Conservation (phyloP, 2,329 filamentous ascomycete genomes). For the Trichoderma atroviride region DNA sequence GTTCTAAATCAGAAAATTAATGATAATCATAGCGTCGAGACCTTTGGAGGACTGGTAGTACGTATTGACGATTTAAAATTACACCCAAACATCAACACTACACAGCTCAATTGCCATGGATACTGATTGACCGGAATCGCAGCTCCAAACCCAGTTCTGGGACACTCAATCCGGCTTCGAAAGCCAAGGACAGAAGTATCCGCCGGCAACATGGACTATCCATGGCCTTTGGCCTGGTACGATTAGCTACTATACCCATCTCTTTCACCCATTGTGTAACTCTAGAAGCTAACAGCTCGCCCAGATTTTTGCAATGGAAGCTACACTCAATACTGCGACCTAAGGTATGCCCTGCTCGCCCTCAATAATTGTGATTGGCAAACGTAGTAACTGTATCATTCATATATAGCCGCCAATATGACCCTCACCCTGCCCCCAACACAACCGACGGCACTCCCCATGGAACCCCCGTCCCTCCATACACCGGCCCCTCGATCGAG, state of each 20-base stretch:
- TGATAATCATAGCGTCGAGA: slow-evolving; percentile 49
- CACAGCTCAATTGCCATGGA: neutral
- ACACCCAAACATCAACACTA: neutral
- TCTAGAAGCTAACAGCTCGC: neutral
- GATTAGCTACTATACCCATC: slow-evolving; percentile 6
- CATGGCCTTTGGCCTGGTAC: slow-evolving; percentile 60
- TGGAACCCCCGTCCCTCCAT: slow-evolving; percentile 58
- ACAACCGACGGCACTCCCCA: slow-evolving; percentile 60
- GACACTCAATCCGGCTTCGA: slow-evolving; percentile 64
- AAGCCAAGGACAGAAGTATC: slow-evolving; percentile 58
- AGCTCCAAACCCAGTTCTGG: slow-evolving; percentile 66
- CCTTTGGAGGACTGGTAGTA: slow-evolving; percentile 62
- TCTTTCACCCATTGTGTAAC: neutral
- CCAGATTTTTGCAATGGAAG: slow-evolving; percentile 52
- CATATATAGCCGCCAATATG: slow-evolving; percentile 58
- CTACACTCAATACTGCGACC: slow-evolving; percentile 69
- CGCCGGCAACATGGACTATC: slow-evolving; percentile 55
- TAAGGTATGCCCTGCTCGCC: slow-evolving; percentile 38
- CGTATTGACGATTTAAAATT: slow-evolving; percentile 22
- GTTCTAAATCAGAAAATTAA: no score
- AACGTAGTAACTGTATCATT: neutral
- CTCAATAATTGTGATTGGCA: neutral
- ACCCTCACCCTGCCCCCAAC: slow-evolving; percentile 63
- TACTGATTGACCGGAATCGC: neutral
- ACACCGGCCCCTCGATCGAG: slow-evolving; percentile 59